These are phyloP conservation scores for Yamadazyma mexicana DNA, from an alignment of 1,139 yeast species.

Conservation along the genomic window DNA sequence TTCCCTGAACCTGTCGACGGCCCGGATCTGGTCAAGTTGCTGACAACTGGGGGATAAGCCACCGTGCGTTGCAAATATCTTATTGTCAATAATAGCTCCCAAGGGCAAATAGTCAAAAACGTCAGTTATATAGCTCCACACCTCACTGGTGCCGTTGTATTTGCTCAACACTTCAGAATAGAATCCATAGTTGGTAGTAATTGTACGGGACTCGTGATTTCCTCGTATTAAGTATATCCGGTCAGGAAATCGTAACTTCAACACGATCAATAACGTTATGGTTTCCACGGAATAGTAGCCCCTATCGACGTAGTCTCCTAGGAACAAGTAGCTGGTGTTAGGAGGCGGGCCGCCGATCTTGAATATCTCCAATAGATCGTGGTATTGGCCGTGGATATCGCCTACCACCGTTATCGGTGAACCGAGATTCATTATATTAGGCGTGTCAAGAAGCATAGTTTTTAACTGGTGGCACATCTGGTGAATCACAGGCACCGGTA, in stretches of 20 bases:
- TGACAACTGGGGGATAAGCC: slow-evolving; percentile 94
- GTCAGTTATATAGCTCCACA: slow-evolving; percentile 90
- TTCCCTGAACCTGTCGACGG: slow-evolving; percentile 87
- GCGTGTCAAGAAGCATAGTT: slow-evolving; percentile 36
- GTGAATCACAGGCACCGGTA: slow-evolving; percentile 44
- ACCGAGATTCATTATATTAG: slow-evolving; percentile 76
- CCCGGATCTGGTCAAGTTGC: slow-evolving; percentile 84
- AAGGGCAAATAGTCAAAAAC: slow-evolving; percentile 88
- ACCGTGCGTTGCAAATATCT: slow-evolving; percentile 95
- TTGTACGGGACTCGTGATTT: slow-evolving; percentile 94
- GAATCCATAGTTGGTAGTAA: slow-evolving; percentile 95
- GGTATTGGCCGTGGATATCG: slow-evolving; percentile 97
- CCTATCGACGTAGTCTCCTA: slow-evolving; percentile 91
- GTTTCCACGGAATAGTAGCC: slow-evolving; percentile 94
- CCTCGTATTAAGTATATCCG: slow-evolving; percentile 84
- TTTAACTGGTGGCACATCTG: slow-evolving; percentile 46
- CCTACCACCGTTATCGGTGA: slow-evolving; percentile 98
- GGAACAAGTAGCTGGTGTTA: slow-evolving; percentile 83
- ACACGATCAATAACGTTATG: slow-evolving; percentile 75
- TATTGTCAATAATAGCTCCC: slow-evolving; percentile 90
- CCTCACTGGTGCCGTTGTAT: slow-evolving; percentile 72
- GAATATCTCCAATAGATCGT: slow-evolving; percentile 88
- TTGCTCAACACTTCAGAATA: slow-evolving; percentile 92
- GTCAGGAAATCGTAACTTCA: slow-evolving; percentile 84
- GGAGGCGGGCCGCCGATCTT: slow-evolving; percentile 93